Percentiles rank a stretch among this genome's conserved stretches.
phyloP scores from a whole-genome alignment of 495 filamentous ascomycete species.

The Penicillium ochrochloron region DNA sequence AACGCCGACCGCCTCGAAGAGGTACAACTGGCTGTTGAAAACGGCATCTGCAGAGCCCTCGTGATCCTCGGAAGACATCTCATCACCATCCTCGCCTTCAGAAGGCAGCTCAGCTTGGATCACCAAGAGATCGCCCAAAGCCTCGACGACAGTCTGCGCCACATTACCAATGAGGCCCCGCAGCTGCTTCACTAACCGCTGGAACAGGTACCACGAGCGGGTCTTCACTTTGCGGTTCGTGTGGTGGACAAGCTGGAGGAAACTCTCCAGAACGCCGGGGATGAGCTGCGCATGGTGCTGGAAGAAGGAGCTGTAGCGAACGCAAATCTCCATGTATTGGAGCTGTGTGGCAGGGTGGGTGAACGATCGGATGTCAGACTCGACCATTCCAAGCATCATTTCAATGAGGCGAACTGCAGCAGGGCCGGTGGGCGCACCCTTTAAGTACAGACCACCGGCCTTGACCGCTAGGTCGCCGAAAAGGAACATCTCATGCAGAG shows the following conservation, averaged over 20 bases:
- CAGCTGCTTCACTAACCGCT: conserved; percentile 88
- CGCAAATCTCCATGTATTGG: conserved; percentile 98
- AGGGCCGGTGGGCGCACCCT: conserved; percentile 73
- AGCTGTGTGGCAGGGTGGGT: conserved; percentile 90
- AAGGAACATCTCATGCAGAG: conserved; percentile 95
- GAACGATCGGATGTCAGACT: conserved; percentile 83
- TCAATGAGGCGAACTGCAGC: conserved; percentile 77
- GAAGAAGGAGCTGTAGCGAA: conserved; percentile 93
- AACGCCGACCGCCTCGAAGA: conserved; percentile 92
- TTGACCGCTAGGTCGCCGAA: conserved; percentile 91
- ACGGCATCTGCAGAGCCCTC: conserved; percentile 85
- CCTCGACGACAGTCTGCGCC: conserved; percentile 84
- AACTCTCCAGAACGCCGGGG: conserved; percentile 85
- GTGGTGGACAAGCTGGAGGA: conserved; percentile 87
- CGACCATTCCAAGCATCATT: conserved; percentile 94
- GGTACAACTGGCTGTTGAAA: conserved; percentile 87
- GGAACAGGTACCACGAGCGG: conserved; percentile 96
- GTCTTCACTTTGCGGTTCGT: conserved; percentile 80
- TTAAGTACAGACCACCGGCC: conserved; percentile 79
- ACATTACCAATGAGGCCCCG: conserved; percentile 82
- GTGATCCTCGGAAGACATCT: conserved; percentile 90
- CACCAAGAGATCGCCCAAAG: conserved; percentile 83
- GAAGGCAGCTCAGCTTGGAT: conserved; percentile 86
- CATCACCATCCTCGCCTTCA: conserved; percentile 76
- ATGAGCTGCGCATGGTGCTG: conserved; percentile 78